A percentile compares a stretch with the other conserved stretches of the same genome.
phyloP scores from a whole-genome alignment of 441 rosid species.

The Adansonia grandidieri region DNA sequence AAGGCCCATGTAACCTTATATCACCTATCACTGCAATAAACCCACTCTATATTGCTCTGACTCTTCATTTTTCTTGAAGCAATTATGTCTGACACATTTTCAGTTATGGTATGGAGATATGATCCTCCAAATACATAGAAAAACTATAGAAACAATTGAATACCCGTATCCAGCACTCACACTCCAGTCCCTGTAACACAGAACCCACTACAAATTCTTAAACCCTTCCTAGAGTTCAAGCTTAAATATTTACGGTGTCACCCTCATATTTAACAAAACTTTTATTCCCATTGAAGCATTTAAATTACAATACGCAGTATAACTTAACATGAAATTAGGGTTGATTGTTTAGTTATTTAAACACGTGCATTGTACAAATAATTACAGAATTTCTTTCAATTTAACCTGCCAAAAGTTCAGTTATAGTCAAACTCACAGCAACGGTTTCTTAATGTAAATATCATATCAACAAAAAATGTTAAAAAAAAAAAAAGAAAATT shows the following conservation, averaged over 20 bases:
- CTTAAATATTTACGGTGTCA: neutral
- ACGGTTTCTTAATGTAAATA: neutral
- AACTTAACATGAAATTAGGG: neutral
- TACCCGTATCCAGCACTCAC: no score
- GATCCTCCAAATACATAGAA: no score
- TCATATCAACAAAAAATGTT: neutral
- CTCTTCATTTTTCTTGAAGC: no score
- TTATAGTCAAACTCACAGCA: constrained; percentile 3
- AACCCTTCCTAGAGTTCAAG: neutral
- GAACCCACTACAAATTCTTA: neutral
- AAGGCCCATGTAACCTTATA: neutral
- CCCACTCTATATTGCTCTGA: no score
- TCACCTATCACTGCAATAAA: neutral
- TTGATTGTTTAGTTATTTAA: neutral
- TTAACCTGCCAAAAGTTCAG: constrained; percentile 12
- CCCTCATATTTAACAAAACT: neutral
- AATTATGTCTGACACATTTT: no score
- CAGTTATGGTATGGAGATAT: no score
- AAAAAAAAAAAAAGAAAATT: neutral
- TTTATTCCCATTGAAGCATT: constrained; percentile 6
- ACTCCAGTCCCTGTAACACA: neutral
- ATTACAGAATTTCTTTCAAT: neutral
- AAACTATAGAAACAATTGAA: no score
- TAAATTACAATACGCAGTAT: neutral
- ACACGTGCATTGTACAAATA: constrained; percentile 6